Conservation (phyloP, 2,329 filamentous ascomycete genomes). For the Xylaria sp. region DNA sequence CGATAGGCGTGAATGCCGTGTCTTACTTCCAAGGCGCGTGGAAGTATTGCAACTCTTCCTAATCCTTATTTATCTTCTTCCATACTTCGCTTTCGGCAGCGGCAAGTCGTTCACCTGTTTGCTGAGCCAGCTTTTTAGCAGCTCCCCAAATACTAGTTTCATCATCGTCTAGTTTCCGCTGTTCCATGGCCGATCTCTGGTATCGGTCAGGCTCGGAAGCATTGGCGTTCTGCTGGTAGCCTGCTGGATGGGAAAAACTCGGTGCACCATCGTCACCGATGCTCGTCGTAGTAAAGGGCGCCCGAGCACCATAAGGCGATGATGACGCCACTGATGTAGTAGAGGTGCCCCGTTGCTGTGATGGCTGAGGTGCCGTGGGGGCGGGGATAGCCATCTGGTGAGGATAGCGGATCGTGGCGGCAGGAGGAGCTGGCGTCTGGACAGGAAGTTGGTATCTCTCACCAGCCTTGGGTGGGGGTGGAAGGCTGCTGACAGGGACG, state of each 20-base stretch:
- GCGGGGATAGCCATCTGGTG: constrained; percentile 64
- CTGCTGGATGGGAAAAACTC: constrained; percentile 59
- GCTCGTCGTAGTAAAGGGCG: constrained; percentile 39
- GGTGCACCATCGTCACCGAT: constrained; percentile 33
- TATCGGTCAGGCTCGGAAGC: constrained; percentile 62
- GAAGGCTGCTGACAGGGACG: constrained; percentile 56
- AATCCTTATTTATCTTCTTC: constrained; percentile 70
- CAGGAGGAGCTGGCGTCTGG: constrained; percentile 47
- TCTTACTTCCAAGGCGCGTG: constrained; percentile 15
- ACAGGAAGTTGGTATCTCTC: constrained; percentile 55
- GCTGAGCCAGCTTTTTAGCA: constrained; percentile 67
- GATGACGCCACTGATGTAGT: constrained; percentile 51
- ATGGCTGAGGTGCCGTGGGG: constrained; percentile 54
- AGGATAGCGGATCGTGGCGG: constrained; percentile 52
- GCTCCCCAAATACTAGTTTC: constrained; percentile 61
- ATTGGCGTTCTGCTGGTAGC: constrained; percentile 66
- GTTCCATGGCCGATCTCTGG: constrained; percentile 56
- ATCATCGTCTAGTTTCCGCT: constrained; percentile 47
- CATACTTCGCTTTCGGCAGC: constrained; percentile 70
- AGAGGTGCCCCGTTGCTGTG: constrained; percentile 58
- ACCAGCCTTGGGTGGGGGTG: constrained; percentile 63
- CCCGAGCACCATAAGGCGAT: constrained; percentile 44
- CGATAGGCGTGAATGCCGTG: constrained; percentile 23
- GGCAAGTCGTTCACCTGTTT: constrained; percentile 66
- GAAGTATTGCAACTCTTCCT: constrained; percentile 33